Base-by-base conservation (phyloP, 202 grass and related monocot species). In the Schoenoplectus triqueter region DNA sequence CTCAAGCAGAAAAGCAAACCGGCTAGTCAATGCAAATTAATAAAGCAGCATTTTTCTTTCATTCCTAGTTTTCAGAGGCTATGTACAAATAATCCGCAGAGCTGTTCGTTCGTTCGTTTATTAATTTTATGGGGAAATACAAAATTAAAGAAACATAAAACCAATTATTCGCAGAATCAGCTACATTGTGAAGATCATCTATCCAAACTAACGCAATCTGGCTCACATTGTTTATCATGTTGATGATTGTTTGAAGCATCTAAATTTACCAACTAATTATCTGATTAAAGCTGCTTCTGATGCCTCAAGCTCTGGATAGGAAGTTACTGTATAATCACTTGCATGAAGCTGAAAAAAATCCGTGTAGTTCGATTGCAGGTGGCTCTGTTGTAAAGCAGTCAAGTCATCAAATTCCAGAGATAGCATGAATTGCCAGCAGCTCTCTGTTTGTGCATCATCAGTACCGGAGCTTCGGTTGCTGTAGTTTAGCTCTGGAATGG, bases 151-250 rank as follows among this genome's bases (percentile, higher is more conserved):
- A 56, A 56, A 56, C 54, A 56, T 56, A 56, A 11, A 56, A 56
- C 10, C 55, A 9, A 45, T 40, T 66, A 66, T 66, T 66, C 1
- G 9, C 3, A 66, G 21, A 1, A 66, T 66, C 64, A 66, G 21
- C 11, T 39, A 66, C 64, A 70, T 70, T 45, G 10, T 66, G 19
- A 66, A 66, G 64, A 69, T 44, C 66, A 69, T 45, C 10, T 44
- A 45, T 15, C 40, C 39, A 66, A 66, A 39, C 64, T 10, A 31
- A 20, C 2, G 21, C 64, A 69, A 69, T 69, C 39, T 64, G 17
- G 18, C 19, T 65, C 20, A 65, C 17, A 65, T 65, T 22, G 31
- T 31, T 31, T 31, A 31, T 31, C 31, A 31, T 31, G 31, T 31
- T 31, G 31, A 31, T 31, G 31, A 31, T 31, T 31, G 44, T 45